These are phyloP conservation scores for Arthrobotrys iridis DNA, from an alignment of 2,329 filamentous ascomycete species.

Conservation along the genomic window DNA sequence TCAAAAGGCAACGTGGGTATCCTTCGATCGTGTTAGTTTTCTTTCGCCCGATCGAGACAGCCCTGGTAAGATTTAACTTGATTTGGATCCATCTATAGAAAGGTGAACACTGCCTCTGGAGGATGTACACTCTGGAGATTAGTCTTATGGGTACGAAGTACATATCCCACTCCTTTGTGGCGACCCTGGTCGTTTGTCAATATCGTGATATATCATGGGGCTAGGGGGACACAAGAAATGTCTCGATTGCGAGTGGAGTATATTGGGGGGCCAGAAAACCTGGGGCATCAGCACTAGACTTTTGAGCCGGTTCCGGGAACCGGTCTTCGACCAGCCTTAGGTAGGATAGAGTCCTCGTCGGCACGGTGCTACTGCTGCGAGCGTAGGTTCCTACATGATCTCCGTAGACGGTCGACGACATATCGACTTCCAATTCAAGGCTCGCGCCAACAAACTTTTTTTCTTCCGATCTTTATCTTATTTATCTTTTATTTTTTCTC, in stretches of 20 bases:
- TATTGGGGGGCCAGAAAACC: not conserved
- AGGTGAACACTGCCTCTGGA: slow-evolving; percentile 12
- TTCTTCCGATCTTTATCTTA: too few species aligned
- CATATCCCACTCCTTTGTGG: not conserved
- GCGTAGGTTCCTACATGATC: slow-evolving; percentile 4
- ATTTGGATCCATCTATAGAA: slow-evolving; percentile 28
- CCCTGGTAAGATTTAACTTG: slow-evolving; percentile 26
- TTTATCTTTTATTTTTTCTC: too few species aligned
- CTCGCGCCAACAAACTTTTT: slow-evolving; percentile 15
- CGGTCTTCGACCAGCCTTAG: not conserved
- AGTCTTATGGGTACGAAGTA: not conserved
- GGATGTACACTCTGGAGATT: slow-evolving; percentile 8
- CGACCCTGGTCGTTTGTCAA: not conserved
- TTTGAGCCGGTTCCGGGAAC: slow-evolving; percentile 15
- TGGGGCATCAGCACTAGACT: slow-evolving; percentile 14
- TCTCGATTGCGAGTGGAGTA: slow-evolving; percentile 21
- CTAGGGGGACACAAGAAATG: slow-evolving; percentile 4
- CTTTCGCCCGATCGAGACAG: not conserved
- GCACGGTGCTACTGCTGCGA: slow-evolving; percentile 26
- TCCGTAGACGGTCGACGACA: slow-evolving; percentile 11
- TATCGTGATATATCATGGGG: slow-evolving; percentile 2
- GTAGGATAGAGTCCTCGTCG: slow-evolving; percentile 21
- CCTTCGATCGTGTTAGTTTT: slow-evolving; percentile 1
- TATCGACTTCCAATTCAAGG: not conserved
- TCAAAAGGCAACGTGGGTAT: slow-evolving; percentile 15